Evolutionary conservation across 75 land plant genomes (phyloP).

Genomic region (Picea glauca): DNA sequence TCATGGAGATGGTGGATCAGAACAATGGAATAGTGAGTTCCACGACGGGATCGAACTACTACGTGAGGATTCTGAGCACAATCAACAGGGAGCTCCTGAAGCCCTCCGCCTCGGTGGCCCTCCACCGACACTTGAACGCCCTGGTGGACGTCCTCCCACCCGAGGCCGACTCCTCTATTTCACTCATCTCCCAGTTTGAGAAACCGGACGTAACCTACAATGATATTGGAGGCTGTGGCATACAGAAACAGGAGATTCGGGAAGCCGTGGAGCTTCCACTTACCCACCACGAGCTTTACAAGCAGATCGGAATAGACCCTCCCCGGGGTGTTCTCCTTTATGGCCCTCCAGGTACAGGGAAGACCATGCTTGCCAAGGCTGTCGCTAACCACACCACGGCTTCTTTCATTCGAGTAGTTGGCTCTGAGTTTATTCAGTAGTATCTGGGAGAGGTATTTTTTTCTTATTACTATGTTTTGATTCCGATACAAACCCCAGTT

Average conservation of each 20-base stretch:
- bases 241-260: constrained; percentile 90
- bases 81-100: constrained; percentile 71
- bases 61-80: constrained; percentile 76
- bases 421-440: constrained; percentile 92
- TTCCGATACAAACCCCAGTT: too few relatives aligned
- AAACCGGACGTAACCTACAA: constrained; percentile 82
- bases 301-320: constrained; percentile 86
- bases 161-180: constrained; percentile 83
- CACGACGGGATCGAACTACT: constrained; percentile 85
- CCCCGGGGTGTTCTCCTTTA: constrained; percentile 80
- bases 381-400: constrained; percentile 89
- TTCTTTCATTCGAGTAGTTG: constrained; percentile 80
- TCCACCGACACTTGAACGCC: constrained; percentile 89
- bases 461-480: not conserved
- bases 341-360: constrained; percentile 86
- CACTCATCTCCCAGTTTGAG: constrained; percentile 77
- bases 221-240: constrained; percentile 91
- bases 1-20: constrained; percentile 92
- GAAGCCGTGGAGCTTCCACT: constrained; percentile 83
- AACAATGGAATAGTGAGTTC: constrained; percentile 85
- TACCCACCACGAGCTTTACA: constrained; percentile 83
- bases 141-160: constrained; percentile 89
- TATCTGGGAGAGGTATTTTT: constrained; percentile 79
- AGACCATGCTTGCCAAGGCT: constrained; percentile 91
- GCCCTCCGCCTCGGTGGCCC: constrained; percentile 84